Percentiles rank a stretch among this genome's conserved stretches.
Evolutionary conservation across 202 grass and related monocot species (phyloP).

Genomic region (Schoenoplectus triqueter): DNA sequence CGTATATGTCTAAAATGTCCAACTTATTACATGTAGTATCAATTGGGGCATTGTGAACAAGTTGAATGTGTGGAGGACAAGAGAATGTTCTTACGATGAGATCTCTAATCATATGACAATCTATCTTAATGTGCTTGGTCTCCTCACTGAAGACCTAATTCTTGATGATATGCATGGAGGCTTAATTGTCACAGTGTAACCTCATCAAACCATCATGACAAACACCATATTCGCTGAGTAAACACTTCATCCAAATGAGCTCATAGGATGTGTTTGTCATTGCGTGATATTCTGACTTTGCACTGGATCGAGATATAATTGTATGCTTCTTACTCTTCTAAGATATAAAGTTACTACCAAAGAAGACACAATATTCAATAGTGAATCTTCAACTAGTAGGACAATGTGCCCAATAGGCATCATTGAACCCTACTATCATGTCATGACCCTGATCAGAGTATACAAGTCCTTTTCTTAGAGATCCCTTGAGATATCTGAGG

Average conservation of each 20-base stretch:
- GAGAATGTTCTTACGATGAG: background rate
- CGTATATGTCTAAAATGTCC: background rate
- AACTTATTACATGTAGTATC: background rate
- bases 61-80: background rate
- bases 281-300: background rate
- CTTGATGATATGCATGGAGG: background rate
- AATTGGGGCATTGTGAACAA: background rate
- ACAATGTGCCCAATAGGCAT: background rate
- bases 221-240: background rate
- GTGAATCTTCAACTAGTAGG: background rate
- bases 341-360: constrained; percentile 21
- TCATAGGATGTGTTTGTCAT: constrained; percentile 5
- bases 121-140: background rate
- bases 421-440: background rate
- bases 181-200: constrained; percentile 5
- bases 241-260: background rate
- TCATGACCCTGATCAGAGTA: background rate
- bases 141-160: background rate
- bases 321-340: constrained; percentile 29
- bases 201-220: background rate
- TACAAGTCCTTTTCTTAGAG: background rate
- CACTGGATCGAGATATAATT: background rate
- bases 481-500: background rate
- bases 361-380: constrained; percentile 1
- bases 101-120: background rate